Evolutionary conservation across 768 basidiomycete genomes (phyloP).

Genomic region (Pleurotus djamor): DNA sequence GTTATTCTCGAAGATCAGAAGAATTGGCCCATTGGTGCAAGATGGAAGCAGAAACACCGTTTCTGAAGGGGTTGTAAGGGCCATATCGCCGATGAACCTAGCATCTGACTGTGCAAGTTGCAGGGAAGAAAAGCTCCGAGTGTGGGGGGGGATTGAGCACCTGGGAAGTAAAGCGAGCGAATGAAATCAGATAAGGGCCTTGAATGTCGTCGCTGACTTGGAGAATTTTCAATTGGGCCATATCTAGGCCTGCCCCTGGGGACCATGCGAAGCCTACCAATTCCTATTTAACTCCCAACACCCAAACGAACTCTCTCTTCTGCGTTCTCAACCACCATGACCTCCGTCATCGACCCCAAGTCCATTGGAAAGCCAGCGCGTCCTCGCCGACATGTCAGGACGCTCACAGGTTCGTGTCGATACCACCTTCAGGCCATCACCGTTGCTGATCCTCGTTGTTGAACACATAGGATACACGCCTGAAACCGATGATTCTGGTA

Average conservation of each 20-base stretch:
- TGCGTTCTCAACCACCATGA: conserved; percentile 39
- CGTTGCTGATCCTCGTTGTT: not conserved
- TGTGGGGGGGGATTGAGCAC: no score
- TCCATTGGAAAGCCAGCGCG: conserved; percentile 62
- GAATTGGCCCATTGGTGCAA: not conserved
- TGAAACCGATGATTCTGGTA: conserved; percentile 71
- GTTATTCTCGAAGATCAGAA: not conserved
- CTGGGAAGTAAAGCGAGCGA: not conserved
- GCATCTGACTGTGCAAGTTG: not conserved
- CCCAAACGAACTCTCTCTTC: not conserved
- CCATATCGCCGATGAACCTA: conserved; percentile 6
- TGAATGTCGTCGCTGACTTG: not conserved
- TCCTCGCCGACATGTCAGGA: conserved; percentile 65
- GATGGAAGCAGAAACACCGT: not conserved
- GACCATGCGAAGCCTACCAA: not conserved
- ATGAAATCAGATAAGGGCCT: conserved; percentile 6
- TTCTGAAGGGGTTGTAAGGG: not conserved
- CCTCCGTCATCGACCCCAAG: conserved; percentile 62
- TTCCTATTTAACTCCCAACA: conserved; percentile 5
- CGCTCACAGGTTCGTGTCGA: conserved; percentile 51
- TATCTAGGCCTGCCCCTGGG: no score
- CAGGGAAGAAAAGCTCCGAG: not conserved
- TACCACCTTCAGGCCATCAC: not conserved
- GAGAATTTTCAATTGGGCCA: not conserved
- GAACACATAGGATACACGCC: conserved; percentile 63